Percentiles rank a stretch among this genome's conserved stretches.
Evolutionary conservation across 306 rosid genomes (phyloP).

Genomic region (Trifolium repens): DNA sequence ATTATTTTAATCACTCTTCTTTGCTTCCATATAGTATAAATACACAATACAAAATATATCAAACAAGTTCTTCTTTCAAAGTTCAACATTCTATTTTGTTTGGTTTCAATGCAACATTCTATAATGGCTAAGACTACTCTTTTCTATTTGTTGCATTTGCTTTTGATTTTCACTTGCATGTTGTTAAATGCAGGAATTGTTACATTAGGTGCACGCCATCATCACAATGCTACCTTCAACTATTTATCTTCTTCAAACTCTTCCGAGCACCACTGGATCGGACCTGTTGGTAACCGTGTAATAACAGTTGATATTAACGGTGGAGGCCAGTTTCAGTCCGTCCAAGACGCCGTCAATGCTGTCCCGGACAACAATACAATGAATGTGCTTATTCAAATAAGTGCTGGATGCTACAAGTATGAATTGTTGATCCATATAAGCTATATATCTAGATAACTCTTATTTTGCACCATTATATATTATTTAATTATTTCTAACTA

Average conservation of each 20-base stretch:
- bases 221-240: neutral
- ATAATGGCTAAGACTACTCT: constrained; percentile 45
- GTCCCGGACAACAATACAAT: constrained; percentile 63
- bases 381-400: constrained; percentile 64
- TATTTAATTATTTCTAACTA: too few relatives aligned
- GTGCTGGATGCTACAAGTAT: constrained; percentile 80
- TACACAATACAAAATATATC: neutral
- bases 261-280: constrained; percentile 59
- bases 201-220: neutral
- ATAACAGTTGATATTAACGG: constrained; percentile 69
- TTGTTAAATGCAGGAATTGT: constrained; percentile 37
- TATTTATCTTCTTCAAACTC: constrained; percentile 34
- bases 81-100: constrained; percentile 19
- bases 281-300: constrained; percentile 65
- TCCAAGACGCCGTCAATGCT: constrained; percentile 78
- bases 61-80: constrained; percentile 9
- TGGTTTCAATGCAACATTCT: neutral
- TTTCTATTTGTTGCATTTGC: constrained; percentile 30
- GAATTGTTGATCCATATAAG: neutral
- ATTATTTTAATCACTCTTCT: neutral
- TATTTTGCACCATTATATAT: neutral
- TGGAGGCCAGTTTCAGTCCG: constrained; percentile 60
- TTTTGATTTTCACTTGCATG: constrained; percentile 34
- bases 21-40: constrained; percentile 1
- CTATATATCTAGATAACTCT: neutral